Conservation (phyloP, 2,329 filamentous ascomycete species). For the Cladosporium sp. region DNA sequence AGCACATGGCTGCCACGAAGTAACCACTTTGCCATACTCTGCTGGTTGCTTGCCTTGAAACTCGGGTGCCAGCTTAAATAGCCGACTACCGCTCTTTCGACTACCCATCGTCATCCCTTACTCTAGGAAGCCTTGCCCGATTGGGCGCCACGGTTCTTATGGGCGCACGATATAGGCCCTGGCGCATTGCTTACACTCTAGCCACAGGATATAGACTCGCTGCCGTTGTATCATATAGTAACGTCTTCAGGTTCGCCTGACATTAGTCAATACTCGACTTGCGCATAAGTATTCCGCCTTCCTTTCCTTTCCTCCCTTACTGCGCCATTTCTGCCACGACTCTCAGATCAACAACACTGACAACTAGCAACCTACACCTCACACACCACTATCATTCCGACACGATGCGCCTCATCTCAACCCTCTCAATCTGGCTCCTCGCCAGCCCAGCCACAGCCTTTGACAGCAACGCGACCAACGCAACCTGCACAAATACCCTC, state of each 20-base stretch:
- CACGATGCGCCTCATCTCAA: background rate
- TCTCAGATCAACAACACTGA: background rate
- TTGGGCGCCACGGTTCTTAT: slow-evolving; percentile 1
- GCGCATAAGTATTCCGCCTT: background rate
- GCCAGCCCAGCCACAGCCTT: background rate
- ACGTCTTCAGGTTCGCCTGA: background rate
- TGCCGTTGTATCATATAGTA: background rate
- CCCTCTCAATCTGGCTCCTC: background rate
- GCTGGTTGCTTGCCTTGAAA: background rate
- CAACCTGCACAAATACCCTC: slow-evolving; percentile 10
- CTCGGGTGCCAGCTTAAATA: background rate
- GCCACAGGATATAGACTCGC: background rate
- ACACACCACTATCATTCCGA: background rate
- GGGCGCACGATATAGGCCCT: background rate
- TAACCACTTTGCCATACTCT: background rate
- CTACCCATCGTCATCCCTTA: background rate
- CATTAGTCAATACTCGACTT: background rate
- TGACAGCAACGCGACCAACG: background rate
- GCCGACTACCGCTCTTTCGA: background rate
- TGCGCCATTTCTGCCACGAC: background rate
- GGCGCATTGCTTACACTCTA: background rate
- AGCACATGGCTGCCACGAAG: slow-evolving; percentile 8
- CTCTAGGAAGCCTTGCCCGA: background rate
- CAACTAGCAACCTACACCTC: background rate
- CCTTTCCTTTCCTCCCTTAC: background rate